These are phyloP conservation scores for Sporothrix brasiliensis DNA, from an alignment of 2,329 filamentous ascomycete species.

Conservation along the genomic window DNA sequence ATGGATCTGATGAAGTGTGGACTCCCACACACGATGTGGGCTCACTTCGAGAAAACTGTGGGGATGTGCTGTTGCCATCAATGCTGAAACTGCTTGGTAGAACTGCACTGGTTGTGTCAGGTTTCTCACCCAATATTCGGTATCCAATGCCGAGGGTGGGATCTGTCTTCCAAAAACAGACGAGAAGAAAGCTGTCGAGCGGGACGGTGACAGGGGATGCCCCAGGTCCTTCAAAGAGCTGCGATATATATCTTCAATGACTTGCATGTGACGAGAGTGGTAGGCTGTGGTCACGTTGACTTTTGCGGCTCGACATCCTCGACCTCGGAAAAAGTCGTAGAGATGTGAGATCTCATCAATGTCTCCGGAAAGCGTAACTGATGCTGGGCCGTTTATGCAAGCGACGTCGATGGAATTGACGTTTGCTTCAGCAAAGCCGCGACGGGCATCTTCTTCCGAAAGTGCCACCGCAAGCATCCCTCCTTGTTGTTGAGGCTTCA, in stretches of 20 bases:
- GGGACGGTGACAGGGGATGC: not conserved
- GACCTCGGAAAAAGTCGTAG: slow-evolving; percentile 27
- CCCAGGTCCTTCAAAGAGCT: slow-evolving; percentile 25
- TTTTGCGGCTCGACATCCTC: slow-evolving; percentile 15
- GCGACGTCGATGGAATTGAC: slow-evolving; percentile 41
- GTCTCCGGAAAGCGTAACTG: slow-evolving; percentile 45
- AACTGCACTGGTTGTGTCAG: slow-evolving; percentile 44
- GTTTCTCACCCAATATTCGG: slow-evolving; percentile 45
- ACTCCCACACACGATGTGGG: slow-evolving; percentile 34
- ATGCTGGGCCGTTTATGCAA: slow-evolving; percentile 43
- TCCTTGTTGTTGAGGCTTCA: slow-evolving; percentile 38
- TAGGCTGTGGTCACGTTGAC: slow-evolving; percentile 41
- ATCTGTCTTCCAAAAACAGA: slow-evolving; percentile 37
- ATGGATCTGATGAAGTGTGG: slow-evolving; percentile 32
- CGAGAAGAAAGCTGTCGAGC: slow-evolving; percentile 34
- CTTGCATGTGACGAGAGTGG: slow-evolving; percentile 41
- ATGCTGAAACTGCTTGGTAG: slow-evolving; percentile 37
- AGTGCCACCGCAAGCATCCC: slow-evolving; percentile 55
- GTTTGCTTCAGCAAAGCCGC: slow-evolving; percentile 30
- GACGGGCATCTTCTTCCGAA: slow-evolving; percentile 44
- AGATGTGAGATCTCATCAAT: slow-evolving; percentile 30
- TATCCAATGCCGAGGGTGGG: slow-evolving; percentile 18
- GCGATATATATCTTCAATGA: slow-evolving; percentile 36
- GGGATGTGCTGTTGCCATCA: slow-evolving; percentile 33
- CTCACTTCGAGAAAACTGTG: slow-evolving; percentile 35